These are phyloP conservation scores for Camelina hispida DNA, from an alignment of 345 rosid genomes.

Conservation along the genomic window DNA sequence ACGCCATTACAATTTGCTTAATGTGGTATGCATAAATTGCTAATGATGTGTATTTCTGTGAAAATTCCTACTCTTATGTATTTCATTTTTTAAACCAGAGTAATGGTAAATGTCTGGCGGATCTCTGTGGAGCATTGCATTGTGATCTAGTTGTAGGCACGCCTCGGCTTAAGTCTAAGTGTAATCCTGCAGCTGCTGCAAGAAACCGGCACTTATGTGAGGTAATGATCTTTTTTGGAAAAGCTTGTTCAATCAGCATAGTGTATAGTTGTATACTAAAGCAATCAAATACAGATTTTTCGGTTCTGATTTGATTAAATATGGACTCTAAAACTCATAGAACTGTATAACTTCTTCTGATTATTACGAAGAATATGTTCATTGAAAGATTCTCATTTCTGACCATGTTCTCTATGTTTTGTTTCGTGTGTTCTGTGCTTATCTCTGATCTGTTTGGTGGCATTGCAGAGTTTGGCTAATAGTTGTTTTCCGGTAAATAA, in stretches of 20 bases:
- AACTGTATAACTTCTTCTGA: background rate
- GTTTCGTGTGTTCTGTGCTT: conserved; percentile 3
- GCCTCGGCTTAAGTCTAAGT: conserved; percentile 55
- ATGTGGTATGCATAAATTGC: conserved; percentile 45
- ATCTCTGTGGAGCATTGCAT: conserved; percentile 78
- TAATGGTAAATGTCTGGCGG: conserved; percentile 71
- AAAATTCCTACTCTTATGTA: background rate
- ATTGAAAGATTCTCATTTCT: background rate
- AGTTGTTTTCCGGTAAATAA: conserved; percentile 55
- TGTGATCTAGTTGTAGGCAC: conserved; percentile 63
- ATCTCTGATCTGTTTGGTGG: conserved; percentile 5
- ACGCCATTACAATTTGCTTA: conserved; percentile 60
- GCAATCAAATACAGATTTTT: conserved; percentile 6
- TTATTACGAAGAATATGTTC: background rate
- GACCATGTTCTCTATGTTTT: background rate
- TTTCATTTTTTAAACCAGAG: conserved; percentile 50
- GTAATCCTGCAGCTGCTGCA: conserved; percentile 79
- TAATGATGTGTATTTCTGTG: background rate
- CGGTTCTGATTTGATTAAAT: background rate
- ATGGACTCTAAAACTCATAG: background rate
- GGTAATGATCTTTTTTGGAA: conserved; percentile 42
- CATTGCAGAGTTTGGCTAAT: conserved; percentile 54
- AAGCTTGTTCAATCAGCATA: background rate
- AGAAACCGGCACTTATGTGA: conserved; percentile 75
- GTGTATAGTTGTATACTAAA: background rate